Percentiles rank a stretch among this genome's conserved stretches.
Evolutionary conservation across 1,284 basidiomycete genomes (phyloP).

Genomic region (Lignosus rhinocerotis): DNA sequence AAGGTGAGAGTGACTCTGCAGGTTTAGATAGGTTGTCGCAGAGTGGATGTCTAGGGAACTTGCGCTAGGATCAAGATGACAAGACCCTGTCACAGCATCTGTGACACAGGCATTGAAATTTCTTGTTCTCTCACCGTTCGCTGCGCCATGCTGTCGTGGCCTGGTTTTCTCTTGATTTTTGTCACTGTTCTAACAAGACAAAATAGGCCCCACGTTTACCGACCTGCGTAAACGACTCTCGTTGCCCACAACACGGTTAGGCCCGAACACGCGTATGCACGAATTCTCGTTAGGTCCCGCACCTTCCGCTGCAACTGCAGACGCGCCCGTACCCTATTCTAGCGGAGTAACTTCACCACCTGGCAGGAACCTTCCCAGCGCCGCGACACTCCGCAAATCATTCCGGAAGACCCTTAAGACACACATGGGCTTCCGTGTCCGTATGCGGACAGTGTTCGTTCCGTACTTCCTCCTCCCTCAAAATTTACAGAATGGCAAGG

Average conservation of each 20-base stretch:
- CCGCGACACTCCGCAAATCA: slow-evolving; percentile 76
- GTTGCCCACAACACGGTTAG: slow-evolving; percentile 67
- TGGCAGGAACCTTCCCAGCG: slow-evolving; percentile 19
- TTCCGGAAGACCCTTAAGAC: slow-evolving; percentile 79
- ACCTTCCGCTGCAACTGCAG: slow-evolving; percentile 40
- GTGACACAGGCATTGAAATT: too few species aligned
- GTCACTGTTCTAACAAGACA: too few species aligned
- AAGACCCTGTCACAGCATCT: too few species aligned
- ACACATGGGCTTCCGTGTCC: slow-evolving; percentile 79
- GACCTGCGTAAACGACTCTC: slow-evolving; percentile 38
- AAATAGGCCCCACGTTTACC: slow-evolving; percentile 48
- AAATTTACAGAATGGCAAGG: slow-evolving; percentile 10
- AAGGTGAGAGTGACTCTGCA: slow-evolving; percentile 39
- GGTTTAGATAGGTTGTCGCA: background rate
- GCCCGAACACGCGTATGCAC: slow-evolving; percentile 57
- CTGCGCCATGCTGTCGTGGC: too few species aligned
- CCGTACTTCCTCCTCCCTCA: slow-evolving; percentile 69
- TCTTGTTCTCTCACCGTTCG: too few species aligned
- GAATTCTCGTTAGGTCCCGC: slow-evolving; percentile 62
- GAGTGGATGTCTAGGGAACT: too few species aligned
- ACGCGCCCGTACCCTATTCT: slow-evolving; percentile 42
- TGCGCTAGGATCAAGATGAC: too few species aligned
- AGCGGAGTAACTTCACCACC: slow-evolving; percentile 30
- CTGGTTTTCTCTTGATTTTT: too few species aligned
- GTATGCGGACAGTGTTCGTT: slow-evolving; percentile 87